phyloP scores from a whole-genome alignment of 2,329 filamentous ascomycete species.

The Zymoseptoria crescenta region DNA sequence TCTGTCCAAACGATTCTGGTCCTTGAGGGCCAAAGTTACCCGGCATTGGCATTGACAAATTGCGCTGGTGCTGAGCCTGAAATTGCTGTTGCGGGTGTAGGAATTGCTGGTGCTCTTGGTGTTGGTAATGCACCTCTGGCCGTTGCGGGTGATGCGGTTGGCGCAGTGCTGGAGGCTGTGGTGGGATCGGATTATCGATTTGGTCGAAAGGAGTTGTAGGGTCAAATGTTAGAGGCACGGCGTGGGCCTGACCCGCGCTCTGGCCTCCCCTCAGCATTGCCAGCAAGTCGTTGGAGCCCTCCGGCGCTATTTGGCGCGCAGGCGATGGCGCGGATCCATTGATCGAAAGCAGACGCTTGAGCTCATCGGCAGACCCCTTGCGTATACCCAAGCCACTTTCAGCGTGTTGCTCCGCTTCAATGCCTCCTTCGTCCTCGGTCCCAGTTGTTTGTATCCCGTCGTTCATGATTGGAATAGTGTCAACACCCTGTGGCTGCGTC shows the following conservation, averaged over 20 bases:
- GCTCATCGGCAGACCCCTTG: slow-evolving; percentile 30
- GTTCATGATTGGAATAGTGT: slow-evolving; percentile 7
- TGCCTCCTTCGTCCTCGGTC: slow-evolving; percentile 16
- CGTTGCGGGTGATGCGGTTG: slow-evolving; percentile 41
- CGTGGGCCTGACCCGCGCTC: slow-evolving; percentile 7
- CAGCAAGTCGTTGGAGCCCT: slow-evolving; percentile 45
- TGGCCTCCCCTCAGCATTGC: slow-evolving; percentile 45
- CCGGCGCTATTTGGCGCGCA: slow-evolving; percentile 27
- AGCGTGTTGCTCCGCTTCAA: slow-evolving; percentile 7
- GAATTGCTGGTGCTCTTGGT: slow-evolving; percentile 43
- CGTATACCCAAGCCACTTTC: slow-evolving; percentile 8
- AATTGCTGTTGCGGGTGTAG: slow-evolving; percentile 31
- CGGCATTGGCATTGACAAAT: slow-evolving; percentile 10
- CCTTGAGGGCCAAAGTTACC: slow-evolving; percentile 3
- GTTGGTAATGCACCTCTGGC: slow-evolving; percentile 42
- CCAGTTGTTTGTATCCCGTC: slow-evolving; percentile 8
- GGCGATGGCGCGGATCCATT: slow-evolving; percentile 30
- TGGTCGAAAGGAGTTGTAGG: slow-evolving; percentile 46
- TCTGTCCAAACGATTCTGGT: slow-evolving; percentile 2
- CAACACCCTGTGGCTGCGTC: slow-evolving; percentile 4
- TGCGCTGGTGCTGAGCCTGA: slow-evolving; percentile 23
- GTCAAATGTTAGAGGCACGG: slow-evolving; percentile 15
- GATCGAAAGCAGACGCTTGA: slow-evolving; percentile 45
- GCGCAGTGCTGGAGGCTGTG: slow-evolving; percentile 48
- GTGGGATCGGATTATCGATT: slow-evolving; percentile 37